Evolutionary conservation across 805 yeast genomes (phyloP).

Genomic region (Yamadazyma paraphyllophila): DNA sequence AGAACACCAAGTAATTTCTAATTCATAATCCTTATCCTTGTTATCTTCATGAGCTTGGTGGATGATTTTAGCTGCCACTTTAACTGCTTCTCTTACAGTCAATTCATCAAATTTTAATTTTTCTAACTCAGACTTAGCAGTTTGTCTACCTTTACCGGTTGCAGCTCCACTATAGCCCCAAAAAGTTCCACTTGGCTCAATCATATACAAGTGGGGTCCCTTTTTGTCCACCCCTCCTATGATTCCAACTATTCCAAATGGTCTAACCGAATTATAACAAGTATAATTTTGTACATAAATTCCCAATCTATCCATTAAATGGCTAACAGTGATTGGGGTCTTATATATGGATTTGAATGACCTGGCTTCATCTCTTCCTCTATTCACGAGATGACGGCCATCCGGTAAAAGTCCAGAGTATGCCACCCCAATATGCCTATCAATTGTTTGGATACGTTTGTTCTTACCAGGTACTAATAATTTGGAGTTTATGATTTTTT

Average conservation of each 20-base stretch:
- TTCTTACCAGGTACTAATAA: constrained; percentile 86
- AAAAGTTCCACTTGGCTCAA: constrained; percentile 94
- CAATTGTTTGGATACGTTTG: constrained; percentile 88
- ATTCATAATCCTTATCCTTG: constrained; percentile 94
- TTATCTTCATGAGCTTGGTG: constrained; percentile 95
- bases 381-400: constrained; percentile 87
- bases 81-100: constrained; percentile 78
- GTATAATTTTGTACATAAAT: constrained; percentile 94
- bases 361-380: constrained; percentile 90
- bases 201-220: constrained; percentile 92
- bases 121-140: constrained; percentile 96
- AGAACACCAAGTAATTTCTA: constrained; percentile 90
- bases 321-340: constrained; percentile 73
- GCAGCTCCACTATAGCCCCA: constrained; percentile 99
- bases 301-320: constrained; percentile 83
- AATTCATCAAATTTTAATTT: constrained; percentile 74
- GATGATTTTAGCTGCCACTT: constrained; percentile 90
- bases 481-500: constrained; percentile 83
- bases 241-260: constrained; percentile 91
- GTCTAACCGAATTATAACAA: constrained; percentile 94
- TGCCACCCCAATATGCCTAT: constrained; percentile 89
- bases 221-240: constrained; percentile 90
- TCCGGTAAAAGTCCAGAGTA: constrained; percentile 96
- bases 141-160: constrained; percentile 96
- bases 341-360: constrained; percentile 75